Base-by-base conservation (phyloP, 2,329 filamentous ascomycete species). In the Penicillium olsonii region DNA sequence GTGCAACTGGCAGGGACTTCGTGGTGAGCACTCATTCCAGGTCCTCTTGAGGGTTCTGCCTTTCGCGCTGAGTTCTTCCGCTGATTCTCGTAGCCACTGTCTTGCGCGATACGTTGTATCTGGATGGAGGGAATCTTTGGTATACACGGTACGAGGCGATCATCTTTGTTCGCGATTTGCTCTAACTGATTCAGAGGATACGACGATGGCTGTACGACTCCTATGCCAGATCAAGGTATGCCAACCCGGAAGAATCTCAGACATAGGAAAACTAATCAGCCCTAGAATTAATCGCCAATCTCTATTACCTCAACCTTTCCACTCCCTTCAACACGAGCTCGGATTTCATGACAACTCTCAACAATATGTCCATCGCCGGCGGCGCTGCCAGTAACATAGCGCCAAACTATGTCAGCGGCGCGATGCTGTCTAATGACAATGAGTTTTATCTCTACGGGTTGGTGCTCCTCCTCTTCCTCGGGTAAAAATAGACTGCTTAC, bases 391-490 rank as follows among this genome's bases (percentile, higher is more conserved):
- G 49, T 27, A 56, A 56, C 19, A 39, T 59, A 11, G 49, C 76
- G 0, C 83, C 83, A 0, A 80, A 80, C 56, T 87, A 80, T 53
- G 53, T 75, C 14, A 84, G 87, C 52, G 87, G 87, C 2, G 81
- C 75, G 7, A 80, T 89, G 71, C 78, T 90, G 26, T 78, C 77
- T 40, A 89, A 88, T 57, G 73, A 88, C 50, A 70, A 78, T 41
- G 78, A 86, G 52, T 84, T 84, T 59, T 84, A 78, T 57, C 72
- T 85, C 2, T 89, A 85, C 45, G 87, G 86, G 70, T 71, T 45
- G n/a, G 57, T 6, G 2, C 48, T 18, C 9, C 22, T 20, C 37
- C n/a, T 29, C n/a, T 15, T 3, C 17, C 22, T 1, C 10, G 29
- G 29, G 29, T 18, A 26, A 9, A n/a, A 10, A 15, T 2, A 37